phyloP scores from a whole-genome alignment of 345 rosid species.

The Eucalyptus regnans region DNA sequence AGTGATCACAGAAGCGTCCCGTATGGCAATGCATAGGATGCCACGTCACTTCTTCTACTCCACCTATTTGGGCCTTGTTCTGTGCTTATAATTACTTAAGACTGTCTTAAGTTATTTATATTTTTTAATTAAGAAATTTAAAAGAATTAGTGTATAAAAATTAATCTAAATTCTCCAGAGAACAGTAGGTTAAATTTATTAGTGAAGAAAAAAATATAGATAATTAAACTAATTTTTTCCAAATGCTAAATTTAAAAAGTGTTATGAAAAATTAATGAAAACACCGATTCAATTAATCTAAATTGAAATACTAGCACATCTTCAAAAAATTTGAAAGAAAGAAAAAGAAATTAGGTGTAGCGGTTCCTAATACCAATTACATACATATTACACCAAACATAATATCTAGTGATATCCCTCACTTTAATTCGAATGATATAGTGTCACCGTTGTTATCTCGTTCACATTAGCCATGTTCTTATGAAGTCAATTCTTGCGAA shows the following conservation, averaged over 20 bases:
- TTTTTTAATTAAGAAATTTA: not conserved
- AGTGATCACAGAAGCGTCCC: not conserved
- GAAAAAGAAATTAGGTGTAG: not conserved
- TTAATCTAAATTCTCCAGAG: not conserved
- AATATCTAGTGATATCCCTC: not conserved
- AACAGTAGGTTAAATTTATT: not conserved
- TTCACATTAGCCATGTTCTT: not conserved
- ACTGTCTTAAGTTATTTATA: not conserved
- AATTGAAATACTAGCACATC: not conserved
- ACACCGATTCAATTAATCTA: not conserved
- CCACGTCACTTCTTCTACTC: not conserved
- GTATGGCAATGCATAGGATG: not conserved
- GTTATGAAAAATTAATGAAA: not conserved
- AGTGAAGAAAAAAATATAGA: not conserved
- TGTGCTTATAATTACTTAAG: not conserved
- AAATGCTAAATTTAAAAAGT: not conserved
- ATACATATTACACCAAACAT: not conserved
- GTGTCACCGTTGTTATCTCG: not conserved
- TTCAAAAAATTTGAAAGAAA: not conserved
- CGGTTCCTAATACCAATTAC: not conserved
- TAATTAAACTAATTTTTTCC: not conserved
- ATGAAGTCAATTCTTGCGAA: not conserved
- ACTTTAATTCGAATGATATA: accelerated
- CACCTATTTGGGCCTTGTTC: not conserved
- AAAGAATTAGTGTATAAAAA: not conserved